A percentile compares a stretch with the other conserved stretches of the same genome.
These are phyloP conservation scores for Cyclaneusma minus DNA, from an alignment of 2,329 filamentous ascomycete genomes.

Conservation along the genomic window DNA sequence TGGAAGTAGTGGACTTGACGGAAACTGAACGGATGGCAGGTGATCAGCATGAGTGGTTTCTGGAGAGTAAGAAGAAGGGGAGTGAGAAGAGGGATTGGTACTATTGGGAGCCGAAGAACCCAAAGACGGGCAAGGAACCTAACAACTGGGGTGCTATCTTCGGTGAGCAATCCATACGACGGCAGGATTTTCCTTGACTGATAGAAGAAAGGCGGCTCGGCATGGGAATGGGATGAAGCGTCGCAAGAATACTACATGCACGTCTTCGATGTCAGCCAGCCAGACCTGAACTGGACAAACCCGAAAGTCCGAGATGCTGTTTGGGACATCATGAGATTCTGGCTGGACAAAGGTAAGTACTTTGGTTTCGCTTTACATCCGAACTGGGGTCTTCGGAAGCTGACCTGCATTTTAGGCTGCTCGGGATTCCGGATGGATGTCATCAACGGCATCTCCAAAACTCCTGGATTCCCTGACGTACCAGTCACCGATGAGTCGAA, in stretches of 20 bases:
- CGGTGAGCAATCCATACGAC: constrained; percentile 11
- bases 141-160: constrained; percentile 25
- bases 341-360: constrained; percentile 52
- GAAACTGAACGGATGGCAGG: too few species aligned
- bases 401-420: too few species aligned
- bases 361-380: too few species aligned
- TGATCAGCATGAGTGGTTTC: constrained; percentile 41
- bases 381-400: too few species aligned
- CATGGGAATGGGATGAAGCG: constrained; percentile 35
- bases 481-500: constrained; percentile 24
- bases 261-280: constrained; percentile 54
- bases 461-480: constrained; percentile 38
- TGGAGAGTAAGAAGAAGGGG: constrained; percentile 31
- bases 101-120: constrained; percentile 49
- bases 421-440: constrained; percentile 46
- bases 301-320: constrained; percentile 48
- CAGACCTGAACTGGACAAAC: constrained; percentile 67
- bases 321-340: constrained; percentile 56
- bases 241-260: constrained; percentile 39
- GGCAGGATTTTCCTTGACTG: background rate
- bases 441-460: constrained; percentile 52
- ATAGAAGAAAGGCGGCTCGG: constrained; percentile 22
- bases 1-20: too few species aligned
- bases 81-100: constrained; percentile 45
- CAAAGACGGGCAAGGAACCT: constrained; percentile 32